Evolutionary conservation across 495 filamentous ascomycete species (phyloP).

Genomic region (Aspergillus asperescens): DNA sequence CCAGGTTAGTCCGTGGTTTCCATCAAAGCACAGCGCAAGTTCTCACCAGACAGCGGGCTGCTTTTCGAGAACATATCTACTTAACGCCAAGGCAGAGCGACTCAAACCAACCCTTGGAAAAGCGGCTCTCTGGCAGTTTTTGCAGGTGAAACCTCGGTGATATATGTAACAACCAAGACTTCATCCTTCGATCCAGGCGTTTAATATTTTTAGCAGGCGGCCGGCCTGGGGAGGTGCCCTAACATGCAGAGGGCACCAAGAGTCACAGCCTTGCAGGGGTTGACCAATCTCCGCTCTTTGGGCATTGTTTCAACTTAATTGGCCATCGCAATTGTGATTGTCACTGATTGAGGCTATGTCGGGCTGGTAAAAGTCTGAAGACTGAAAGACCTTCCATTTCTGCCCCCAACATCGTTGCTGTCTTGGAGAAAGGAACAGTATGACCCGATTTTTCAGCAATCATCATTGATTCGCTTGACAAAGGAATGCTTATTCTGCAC

Average conservation of each 20-base stretch:
- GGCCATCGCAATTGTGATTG: background rate
- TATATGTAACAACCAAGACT: background rate
- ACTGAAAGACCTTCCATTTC: no score
- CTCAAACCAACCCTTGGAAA: background rate
- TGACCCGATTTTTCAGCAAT: no score
- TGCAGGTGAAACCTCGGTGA: background rate
- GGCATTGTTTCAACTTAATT: background rate
- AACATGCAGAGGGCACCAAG: background rate
- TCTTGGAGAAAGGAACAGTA: no score
- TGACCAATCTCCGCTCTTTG: background rate
- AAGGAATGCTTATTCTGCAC: no score
- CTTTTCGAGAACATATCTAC: background rate
- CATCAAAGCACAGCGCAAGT: background rate
- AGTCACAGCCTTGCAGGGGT: background rate
- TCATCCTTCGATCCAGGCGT: background rate
- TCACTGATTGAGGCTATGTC: no score
- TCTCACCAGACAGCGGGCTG: background rate
- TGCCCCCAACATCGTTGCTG: no score
- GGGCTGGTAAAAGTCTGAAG: no score
- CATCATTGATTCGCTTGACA: no score
- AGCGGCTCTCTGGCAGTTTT: background rate
- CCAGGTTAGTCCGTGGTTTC: background rate
- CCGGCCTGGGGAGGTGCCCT: background rate
- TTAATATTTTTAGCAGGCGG: background rate
- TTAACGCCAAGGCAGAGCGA: background rate